Conservation (phyloP, 140 eudicot species). For the Eryngium alpinum region DNA sequence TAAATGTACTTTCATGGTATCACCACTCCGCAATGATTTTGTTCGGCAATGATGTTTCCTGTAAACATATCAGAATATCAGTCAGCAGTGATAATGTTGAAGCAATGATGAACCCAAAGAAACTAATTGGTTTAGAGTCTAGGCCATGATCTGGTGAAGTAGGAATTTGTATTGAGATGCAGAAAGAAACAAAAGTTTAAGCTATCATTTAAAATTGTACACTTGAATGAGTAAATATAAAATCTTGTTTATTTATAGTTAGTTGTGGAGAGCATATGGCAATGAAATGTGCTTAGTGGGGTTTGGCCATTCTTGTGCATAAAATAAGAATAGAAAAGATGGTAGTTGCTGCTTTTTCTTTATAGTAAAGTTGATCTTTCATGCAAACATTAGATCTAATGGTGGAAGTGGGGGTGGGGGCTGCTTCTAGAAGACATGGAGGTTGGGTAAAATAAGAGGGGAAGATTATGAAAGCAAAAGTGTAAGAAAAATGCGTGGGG, state of each 20-base stretch:
- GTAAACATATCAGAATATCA: too few relatives aligned
- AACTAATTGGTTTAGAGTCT: too few relatives aligned
- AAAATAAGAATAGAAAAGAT: slow-evolving; percentile 7
- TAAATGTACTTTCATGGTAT: too few relatives aligned
- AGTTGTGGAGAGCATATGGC: slow-evolving; percentile 10
- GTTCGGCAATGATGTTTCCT: too few relatives aligned
- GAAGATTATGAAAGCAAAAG: slow-evolving; percentile 10
- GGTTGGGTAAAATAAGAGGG: slow-evolving; percentile 8
- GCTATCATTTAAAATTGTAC: neutral
- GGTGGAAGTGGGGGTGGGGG: slow-evolving; percentile 13
- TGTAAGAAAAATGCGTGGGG: neutral
- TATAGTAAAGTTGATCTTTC: slow-evolving; percentile 9
- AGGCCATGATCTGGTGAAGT: too few relatives aligned
- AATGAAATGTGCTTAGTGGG: neutral
- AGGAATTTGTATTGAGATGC: neutral
- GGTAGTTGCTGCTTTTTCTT: slow-evolving; percentile 10
- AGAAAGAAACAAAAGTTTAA: neutral
- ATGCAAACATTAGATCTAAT: slow-evolving; percentile 15
- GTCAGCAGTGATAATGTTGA: too few relatives aligned
- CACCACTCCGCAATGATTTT: too few relatives aligned
- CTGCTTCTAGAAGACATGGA: slow-evolving; percentile 8
- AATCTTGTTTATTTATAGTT: neutral
- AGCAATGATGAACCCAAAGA: too few relatives aligned
- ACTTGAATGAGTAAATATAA: neutral
- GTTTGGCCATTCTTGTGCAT: slow-evolving; percentile 9